Base-by-base conservation (phyloP, 2,329 filamentous ascomycete genomes). In the Trichoderma sp. region DNA sequence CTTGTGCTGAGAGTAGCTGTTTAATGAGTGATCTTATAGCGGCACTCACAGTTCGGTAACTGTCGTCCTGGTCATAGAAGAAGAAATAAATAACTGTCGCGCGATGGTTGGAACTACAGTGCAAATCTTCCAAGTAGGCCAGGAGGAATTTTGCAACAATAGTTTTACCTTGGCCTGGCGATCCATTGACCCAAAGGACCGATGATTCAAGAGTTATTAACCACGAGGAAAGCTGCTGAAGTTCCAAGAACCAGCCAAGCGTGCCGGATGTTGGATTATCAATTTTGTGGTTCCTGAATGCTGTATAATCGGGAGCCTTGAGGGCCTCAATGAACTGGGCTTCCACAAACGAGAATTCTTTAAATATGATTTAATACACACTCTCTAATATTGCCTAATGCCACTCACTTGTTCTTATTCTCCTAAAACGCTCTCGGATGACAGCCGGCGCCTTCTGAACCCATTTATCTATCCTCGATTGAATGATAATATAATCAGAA, bases 11-110 rank as follows among this genome's bases (percentile, higher is more conserved):
- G 9, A 69, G 34, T 6, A 69, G 2, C 7, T 69, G 66, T 4
- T 47, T 61, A 3, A 69, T 61, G 6, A 69, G 24, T 9, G 66
- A 60, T 12, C 66, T 69, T 12, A 69, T 3, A 15, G 34, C 53
- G n/a, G 34, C 34, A 8, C 56, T 8, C 2, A 43, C 24, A 24
- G 53, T 69, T 3, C 24, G 34, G 24, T 34, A 47, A 11, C 6
- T 69, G 4, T 70, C 57, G 4, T 70, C 66, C 9, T 70, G 66
- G 18, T 53, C 26, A 51, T 70, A 53, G 43, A 70, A 70, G 14
- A 69, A 69, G 34, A 69, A 69, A n/a, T 69, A 60, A 1, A 69
- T 60, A 11, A 69, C 34, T 0, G 26, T 39, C 18, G 53, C 12
- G 24, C 1, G 24, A 24, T 14, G 1, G 24, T 32, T 32, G 18